Percentiles rank a stretch among this genome's conserved stretches.
phyloP scores from a whole-genome alignment of 129 eudicot genomes.

The Tanacetum coccineum region DNA sequence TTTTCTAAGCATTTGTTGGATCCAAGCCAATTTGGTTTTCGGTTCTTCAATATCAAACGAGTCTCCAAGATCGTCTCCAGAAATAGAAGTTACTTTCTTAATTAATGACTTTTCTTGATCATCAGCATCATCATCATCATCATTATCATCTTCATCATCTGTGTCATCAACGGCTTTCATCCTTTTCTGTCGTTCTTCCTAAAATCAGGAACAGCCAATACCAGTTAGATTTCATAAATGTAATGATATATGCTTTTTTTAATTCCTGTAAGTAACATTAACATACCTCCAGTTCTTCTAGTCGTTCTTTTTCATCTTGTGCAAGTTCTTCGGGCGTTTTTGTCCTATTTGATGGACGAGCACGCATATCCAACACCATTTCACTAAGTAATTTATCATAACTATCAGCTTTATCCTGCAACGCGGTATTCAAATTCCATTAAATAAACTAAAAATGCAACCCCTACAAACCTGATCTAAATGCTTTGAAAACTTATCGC shows the following conservation, averaged over 20 bases:
- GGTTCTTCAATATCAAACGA: constrained; percentile 56
- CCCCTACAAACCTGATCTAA: neutral
- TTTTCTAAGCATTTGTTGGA: constrained; percentile 47
- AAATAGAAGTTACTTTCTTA: constrained; percentile 45
- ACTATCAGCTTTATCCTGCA: constrained; percentile 80
- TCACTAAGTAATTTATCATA: constrained; percentile 79
- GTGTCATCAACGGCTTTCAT: constrained; percentile 76
- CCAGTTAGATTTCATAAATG: neutral
- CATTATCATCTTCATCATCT: constrained; percentile 64
- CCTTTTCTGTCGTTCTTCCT: constrained; percentile 85
- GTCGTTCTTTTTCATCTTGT: constrained; percentile 86
- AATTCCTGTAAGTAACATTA: neutral
- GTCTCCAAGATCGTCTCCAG: constrained; percentile 99
- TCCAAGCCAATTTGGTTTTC: constrained; percentile 60
- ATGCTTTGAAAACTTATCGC: constrained; percentile 2
- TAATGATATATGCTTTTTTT: neutral
- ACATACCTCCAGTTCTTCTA: constrained; percentile 78
- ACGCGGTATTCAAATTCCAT: constrained; percentile 7
- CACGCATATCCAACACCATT: constrained; percentile 86
- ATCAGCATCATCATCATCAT: constrained; percentile 40
- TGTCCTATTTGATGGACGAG: constrained; percentile 87
- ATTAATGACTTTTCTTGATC: constrained; percentile 37
- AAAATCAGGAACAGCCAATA: constrained; percentile 23
- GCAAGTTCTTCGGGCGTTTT: constrained; percentile 96
- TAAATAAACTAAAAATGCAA: constrained; percentile 11